Base-by-base conservation (phyloP, 257 asterid species). In the Capsicum pubescens region DNA sequence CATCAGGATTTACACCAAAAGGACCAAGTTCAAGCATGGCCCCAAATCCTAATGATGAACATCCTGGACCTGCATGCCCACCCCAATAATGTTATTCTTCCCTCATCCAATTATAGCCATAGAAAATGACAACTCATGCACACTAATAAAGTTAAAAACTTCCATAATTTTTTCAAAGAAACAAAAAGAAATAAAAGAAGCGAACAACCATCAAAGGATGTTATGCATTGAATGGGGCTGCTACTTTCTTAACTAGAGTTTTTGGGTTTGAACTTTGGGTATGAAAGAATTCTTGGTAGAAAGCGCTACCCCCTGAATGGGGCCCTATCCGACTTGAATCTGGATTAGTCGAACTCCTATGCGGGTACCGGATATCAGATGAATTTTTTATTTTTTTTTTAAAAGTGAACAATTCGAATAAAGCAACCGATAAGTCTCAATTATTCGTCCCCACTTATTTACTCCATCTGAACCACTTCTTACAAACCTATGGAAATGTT, bases 31-130 rank as follows among this genome's bases (percentile, higher is more conserved):
- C 92, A 8, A 55, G 50, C 87, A 89, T 67, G 78, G 90, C 92
- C 8, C 92, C 92, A 61, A 78, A 46, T 6, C 92, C 92, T 16
- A 89, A 86, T 66, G 92, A 89, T 42, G 92, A 89, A 81, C 92
- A 89, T 11, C 92, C 92, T 52, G 92, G 92, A 55, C 92, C 91
- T 89, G 89, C 58, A 76, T 19, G 21, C 50, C 15, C 39, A 19
- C 52, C 16, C 55, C 63, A 39, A 4, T 42, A 5, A 9, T 60
- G 52, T n/a, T 59, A 12, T 15, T 82, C 39, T 60, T 61, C 60
- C 44, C 44, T 4, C 44, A 39, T 39, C 44, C 64, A 64, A 17
- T 12, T 52, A 13, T 8, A 21, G 8, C 61, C 81, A 3, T 6
- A 12, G 60, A 19, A 74, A 74, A 13, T 76, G 8, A 52, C 14